Evolutionary conservation across 2,329 filamentous ascomycete species (phyloP).

Genomic region (Monosporascus cannonballus): DNA sequence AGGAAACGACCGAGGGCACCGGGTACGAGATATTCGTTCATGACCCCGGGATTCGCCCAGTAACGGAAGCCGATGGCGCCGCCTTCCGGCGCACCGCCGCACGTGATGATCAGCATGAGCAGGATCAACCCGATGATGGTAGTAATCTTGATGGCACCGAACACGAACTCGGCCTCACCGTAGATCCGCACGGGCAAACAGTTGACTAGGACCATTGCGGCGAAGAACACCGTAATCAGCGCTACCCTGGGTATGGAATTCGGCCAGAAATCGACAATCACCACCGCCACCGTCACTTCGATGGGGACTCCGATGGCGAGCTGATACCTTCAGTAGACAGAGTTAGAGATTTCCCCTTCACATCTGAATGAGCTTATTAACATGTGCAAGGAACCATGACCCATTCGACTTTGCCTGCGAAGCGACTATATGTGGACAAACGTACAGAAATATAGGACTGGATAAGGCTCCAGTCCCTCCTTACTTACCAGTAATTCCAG

Average conservation of each 20-base stretch:
- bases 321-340: slow-evolving; percentile 24
- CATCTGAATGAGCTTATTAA: neutral
- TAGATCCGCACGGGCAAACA: slow-evolving; percentile 38
- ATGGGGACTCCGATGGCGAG: slow-evolving; percentile 43
- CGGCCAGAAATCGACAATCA: slow-evolving; percentile 41
- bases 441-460: too few species aligned
- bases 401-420: too few species aligned
- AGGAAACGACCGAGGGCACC: slow-evolving; percentile 35
- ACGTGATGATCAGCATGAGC: slow-evolving; percentile 42
- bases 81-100: slow-evolving; percentile 37
- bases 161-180: slow-evolving; percentile 48
- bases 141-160: slow-evolving; percentile 42
- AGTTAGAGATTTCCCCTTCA: neutral
- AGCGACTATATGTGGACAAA: too few species aligned
- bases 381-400: neutral
- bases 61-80: slow-evolving; percentile 40
- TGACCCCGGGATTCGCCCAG: slow-evolving; percentile 36
- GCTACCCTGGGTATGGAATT: slow-evolving; percentile 17
- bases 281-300: slow-evolving; percentile 39
- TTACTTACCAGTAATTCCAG: slow-evolving; percentile 40
- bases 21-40: slow-evolving; percentile 33
- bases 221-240: slow-evolving; percentile 32
- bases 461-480: too few species aligned
- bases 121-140: slow-evolving; percentile 44
- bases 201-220: slow-evolving; percentile 32